A percentile compares a stretch with the other conserved stretches of the same genome.
These are phyloP conservation scores for Ligustrum vulgare DNA, from an alignment of 257 asterid species.

Conservation along the genomic window DNA sequence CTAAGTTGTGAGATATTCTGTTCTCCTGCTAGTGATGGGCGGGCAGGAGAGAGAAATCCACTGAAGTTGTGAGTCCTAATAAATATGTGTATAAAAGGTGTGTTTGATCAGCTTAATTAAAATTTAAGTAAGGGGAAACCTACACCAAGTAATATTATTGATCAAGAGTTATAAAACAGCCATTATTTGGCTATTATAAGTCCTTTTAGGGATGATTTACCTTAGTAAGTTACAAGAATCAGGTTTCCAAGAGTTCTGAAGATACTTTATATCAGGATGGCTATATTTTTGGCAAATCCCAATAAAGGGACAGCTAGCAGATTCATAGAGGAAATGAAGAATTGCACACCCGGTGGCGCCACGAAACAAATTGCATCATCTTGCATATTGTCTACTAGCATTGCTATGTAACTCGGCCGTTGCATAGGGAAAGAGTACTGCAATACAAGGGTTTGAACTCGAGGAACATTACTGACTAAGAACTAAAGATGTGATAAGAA, in stretches of 20 bases:
- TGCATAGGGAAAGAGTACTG: too few relatives aligned
- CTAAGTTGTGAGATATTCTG: too few relatives aligned
- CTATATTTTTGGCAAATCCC: slow-evolving; percentile 52
- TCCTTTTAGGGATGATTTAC: slow-evolving; percentile 9
- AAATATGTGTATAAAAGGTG: too few relatives aligned
- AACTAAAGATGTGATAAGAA: background rate
- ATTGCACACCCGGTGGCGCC: slow-evolving; percentile 54
- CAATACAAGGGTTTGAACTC: too few relatives aligned
- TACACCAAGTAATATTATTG: background rate
- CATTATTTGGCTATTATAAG: background rate
- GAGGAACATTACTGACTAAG: background rate
- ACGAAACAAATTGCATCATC: slow-evolving; percentile 42
- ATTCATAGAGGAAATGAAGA: slow-evolving; percentile 39
- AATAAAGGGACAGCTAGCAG: slow-evolving; percentile 44
- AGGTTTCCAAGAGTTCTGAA: slow-evolving; percentile 53
- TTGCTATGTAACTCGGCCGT: background rate
- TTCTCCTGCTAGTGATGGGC: too few relatives aligned
- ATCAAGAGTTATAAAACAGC: background rate
- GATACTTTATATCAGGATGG: slow-evolving; percentile 48
- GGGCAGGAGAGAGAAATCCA: too few relatives aligned
- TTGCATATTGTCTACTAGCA: background rate
- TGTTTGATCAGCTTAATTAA: too few relatives aligned
- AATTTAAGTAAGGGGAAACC: background rate
- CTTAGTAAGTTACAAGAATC: slow-evolving; percentile 46
- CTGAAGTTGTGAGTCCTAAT: background rate